These are phyloP conservation scores for Colletotrichum echinochloae DNA, from an alignment of 2,329 filamentous ascomycete species.

Conservation along the genomic window DNA sequence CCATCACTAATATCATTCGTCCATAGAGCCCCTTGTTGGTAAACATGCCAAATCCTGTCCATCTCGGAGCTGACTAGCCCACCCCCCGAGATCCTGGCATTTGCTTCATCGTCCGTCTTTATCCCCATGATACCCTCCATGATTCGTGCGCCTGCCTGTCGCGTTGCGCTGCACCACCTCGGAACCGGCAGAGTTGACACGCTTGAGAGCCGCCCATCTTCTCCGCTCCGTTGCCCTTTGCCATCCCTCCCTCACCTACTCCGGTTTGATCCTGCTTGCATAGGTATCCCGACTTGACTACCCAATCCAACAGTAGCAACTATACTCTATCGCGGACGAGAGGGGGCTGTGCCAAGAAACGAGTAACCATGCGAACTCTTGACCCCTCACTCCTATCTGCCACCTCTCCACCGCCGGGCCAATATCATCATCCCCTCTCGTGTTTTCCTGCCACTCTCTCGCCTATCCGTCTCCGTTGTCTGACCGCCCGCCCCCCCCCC, in stretches of 20 bases:
- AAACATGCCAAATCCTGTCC: conserved; percentile 5
- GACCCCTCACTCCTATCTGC: conserved; percentile 3
- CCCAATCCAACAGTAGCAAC: conserved; percentile 3
- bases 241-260: background rate
- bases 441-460: conserved; percentile 33
- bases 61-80: conserved; percentile 28
- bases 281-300: background rate
- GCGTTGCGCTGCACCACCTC: conserved; percentile 12
- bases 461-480: conserved; percentile 7
- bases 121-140: conserved; percentile 29
- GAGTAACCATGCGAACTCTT: background rate
- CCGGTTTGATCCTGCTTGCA: background rate
- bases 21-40: background rate
- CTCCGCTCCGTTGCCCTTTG: background rate
- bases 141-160: conserved; percentile 41
- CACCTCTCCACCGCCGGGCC: conserved; percentile 29
- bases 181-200: background rate
- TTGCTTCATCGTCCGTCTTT: conserved; percentile 27
- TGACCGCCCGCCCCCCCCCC: conserved; percentile 38
- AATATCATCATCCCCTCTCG: conserved; percentile 18
- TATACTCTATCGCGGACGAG: too few species aligned
- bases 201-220: conserved; percentile 24
- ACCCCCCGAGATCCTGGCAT: conserved; percentile 21
- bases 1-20: background rate
- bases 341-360: background rate